Evolutionary conservation across 2,329 filamentous ascomycete genomes (phyloP).

Genomic region (Apiospora rasikravindrae): DNA sequence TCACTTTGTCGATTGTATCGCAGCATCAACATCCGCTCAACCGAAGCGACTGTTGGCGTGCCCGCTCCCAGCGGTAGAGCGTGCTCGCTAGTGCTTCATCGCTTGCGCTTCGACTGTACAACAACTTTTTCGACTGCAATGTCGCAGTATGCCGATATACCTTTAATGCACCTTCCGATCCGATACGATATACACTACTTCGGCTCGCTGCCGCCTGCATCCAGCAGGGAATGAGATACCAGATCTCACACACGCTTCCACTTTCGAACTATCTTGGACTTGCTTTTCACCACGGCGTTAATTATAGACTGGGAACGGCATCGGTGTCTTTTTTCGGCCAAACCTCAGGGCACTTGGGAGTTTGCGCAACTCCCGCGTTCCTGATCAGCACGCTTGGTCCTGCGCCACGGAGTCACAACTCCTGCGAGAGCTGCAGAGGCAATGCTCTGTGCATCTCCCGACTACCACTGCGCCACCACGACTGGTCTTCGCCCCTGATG

Average conservation of each 20-base stretch:
- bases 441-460: neutral
- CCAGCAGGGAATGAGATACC: conserved; percentile 28
- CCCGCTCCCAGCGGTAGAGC: neutral
- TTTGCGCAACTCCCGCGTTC: neutral
- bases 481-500: neutral
- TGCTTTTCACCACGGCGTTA: conserved; percentile 19
- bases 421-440: conserved; percentile 3
- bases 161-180: conserved; percentile 36
- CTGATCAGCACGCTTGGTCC: neutral
- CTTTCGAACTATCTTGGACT: conserved; percentile 21
- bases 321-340: conserved; percentile 11
- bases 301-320: conserved; percentile 17
- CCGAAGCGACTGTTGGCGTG: conserved; percentile 3
- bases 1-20: conserved; percentile 14
- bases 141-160: conserved; percentile 34
- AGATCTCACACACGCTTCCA: conserved; percentile 25
- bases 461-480: neutral
- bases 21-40: neutral
- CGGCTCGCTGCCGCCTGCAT: conserved; percentile 32
- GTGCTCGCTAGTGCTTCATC: conserved; percentile 27
- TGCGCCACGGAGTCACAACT: neutral
- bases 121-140: conserved; percentile 30
- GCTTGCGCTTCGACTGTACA: conserved; percentile 38
- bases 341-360: conserved; percentile 1
- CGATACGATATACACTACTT: conserved; percentile 24